Percentiles rank a stretch among this genome's conserved stretches.
These are phyloP conservation scores for Spiraea crenata DNA, from an alignment of 331 rosid species.

Conservation along the genomic window DNA sequence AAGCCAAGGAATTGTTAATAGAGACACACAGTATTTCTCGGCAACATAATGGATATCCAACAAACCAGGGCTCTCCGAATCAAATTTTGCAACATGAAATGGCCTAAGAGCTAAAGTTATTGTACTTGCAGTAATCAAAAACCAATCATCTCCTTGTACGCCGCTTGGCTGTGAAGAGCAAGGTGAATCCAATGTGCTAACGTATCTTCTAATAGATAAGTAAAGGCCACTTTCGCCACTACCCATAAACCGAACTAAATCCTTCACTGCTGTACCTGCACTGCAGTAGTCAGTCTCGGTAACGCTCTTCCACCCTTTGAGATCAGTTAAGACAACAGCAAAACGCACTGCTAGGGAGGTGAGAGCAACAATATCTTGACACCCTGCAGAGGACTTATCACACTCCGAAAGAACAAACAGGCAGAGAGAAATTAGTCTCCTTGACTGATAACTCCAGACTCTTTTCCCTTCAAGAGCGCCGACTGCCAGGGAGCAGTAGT, in stretches of 20 bases:
- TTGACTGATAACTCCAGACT: constrained; percentile 75
- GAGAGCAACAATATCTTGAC: constrained; percentile 46
- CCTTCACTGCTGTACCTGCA: constrained; percentile 60
- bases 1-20: constrained; percentile 81
- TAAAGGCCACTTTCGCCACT: constrained; percentile 61
- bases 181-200: constrained; percentile 42
- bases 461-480: constrained; percentile 76
- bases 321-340: constrained; percentile 75
- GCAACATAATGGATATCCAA: constrained; percentile 56
- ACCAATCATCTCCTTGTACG: constrained; percentile 51
- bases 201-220: constrained; percentile 62
- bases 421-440: constrained; percentile 59
- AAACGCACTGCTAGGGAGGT: constrained; percentile 79
- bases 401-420: constrained; percentile 66
- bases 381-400: constrained; percentile 36
- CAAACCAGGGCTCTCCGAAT: constrained; percentile 32
- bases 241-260: constrained; percentile 64
- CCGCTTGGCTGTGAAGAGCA: constrained; percentile 36
- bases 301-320: constrained; percentile 74
- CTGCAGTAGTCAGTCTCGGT: constrained; percentile 36
- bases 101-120: constrained; percentile 86
- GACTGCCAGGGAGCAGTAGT: constrained; percentile 66
- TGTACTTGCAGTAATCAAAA: constrained; percentile 81
- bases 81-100: constrained; percentile 47
- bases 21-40: constrained; percentile 51